Conservation (phyloP, 2,329 filamentous ascomycete species). For the Epichloe typhina region DNA sequence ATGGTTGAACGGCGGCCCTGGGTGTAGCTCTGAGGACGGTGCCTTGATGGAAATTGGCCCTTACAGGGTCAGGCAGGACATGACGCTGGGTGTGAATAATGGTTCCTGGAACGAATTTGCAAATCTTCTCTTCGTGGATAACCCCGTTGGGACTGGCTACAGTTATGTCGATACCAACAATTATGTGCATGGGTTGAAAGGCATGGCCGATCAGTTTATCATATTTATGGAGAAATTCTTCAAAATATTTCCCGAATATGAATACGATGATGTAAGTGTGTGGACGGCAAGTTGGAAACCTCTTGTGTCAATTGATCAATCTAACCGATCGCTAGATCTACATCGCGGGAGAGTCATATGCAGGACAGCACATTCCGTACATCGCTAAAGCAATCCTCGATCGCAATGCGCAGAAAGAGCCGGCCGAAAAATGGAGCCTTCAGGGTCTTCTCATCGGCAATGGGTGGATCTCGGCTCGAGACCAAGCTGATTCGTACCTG, state of each 20-base stretch:
- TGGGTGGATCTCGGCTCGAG: conserved; percentile 83
- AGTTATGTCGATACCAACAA: conserved; percentile 89
- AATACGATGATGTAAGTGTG: conserved; percentile 70
- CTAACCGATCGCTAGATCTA: conserved; percentile 51
- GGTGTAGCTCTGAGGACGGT: conserved; percentile 94
- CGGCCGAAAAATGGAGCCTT: conserved; percentile 51
- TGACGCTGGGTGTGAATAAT: conserved; percentile 63
- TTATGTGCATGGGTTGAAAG: conserved; percentile 70
- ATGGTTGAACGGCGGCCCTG: conserved; percentile 94
- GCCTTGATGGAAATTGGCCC: conserved; percentile 93
- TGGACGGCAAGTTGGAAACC: too few relatives aligned
- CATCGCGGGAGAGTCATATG: conserved; percentile 90
- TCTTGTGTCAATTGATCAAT: too few relatives aligned
- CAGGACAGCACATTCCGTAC: conserved; percentile 93
- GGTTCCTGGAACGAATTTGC: conserved; percentile 99
- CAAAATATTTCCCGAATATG: conserved; percentile 77
- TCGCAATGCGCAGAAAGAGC: conserved; percentile 54
- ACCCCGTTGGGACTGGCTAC: conserved; percentile 91
- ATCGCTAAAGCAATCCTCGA: conserved; percentile 84
- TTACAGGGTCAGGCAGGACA: conserved; percentile 69
- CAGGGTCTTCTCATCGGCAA: conserved; percentile 88
- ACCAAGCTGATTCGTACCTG: conserved; percentile 84
- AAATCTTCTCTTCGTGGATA: conserved; percentile 92
- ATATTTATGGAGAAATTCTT: conserved; percentile 89
- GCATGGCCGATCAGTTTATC: conserved; percentile 84